Evolutionary conservation across 805 yeast species (phyloP), one percentile per base, ranked within the genome.

Genomic region (Kluyveromyces aestuarii): DNA sequence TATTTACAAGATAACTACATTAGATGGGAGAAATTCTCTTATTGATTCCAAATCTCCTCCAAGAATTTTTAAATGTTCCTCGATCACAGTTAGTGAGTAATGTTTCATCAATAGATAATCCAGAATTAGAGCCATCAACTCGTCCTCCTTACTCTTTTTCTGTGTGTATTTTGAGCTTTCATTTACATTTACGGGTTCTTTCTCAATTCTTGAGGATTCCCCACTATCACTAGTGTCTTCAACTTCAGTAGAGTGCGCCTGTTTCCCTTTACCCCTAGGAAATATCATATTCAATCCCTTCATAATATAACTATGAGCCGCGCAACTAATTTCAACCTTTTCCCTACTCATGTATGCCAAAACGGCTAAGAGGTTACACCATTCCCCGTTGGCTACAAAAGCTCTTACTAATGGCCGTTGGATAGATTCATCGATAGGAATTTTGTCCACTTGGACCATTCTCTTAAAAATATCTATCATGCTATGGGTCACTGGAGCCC

Each of bases 351-450:
- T 43, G 25, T 35, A 43, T 17, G 27, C 16, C 39, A 43, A 21
- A 11, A 43, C 39, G 13, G 25, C 4, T 8, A 43, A n/a, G 3
- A 43, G 9, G 33, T 43, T 33, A n/a, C 19, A 33, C 45, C 45
- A 43, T 43, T 43, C 45, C 5, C 27, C 36, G n/a, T 43, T 43
- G n/a, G 45, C 38, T 14, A 17, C 8, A 14, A 43, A 43, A 10
- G 45, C 45, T 7, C 27, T 33, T 11, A 43, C 36, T 5, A 43
- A 8, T 8, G n/a, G 8, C 13, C 16, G 16, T n/a, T 18, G 16
- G 13, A 33, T 17, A 7, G n/a, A 16, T 16, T 43, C 17, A 27
- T 33, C 33, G 7, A 33, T 13, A n/a, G 17, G 38, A 33, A 17
- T 17, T 17, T 38, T 38, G n/a, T 43, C 25, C 8, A 27, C 45